Evolutionary conservation across 306 rosid species (phyloP).

Genomic region (Purshia tridentata): DNA sequence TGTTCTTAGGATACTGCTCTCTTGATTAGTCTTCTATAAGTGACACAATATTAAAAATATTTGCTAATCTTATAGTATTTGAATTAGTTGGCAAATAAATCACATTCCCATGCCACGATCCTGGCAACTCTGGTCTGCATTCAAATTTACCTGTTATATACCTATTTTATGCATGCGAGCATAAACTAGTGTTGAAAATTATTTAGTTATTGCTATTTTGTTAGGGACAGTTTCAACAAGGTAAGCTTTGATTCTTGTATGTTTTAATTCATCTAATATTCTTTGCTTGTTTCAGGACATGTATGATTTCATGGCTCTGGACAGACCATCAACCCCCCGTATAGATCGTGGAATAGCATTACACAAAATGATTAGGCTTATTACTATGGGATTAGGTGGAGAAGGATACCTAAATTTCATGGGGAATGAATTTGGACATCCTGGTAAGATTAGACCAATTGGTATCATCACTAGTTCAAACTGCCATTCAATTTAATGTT

Average conservation of each 20-base stretch:
- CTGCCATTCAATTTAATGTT: slow-evolving; percentile 1
- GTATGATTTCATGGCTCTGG: slow-evolving; percentile 94
- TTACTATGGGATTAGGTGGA: slow-evolving; percentile 94
- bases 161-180: not conserved
- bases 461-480: slow-evolving; percentile 17
- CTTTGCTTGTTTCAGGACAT: slow-evolving; percentile 70
- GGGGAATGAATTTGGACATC: slow-evolving; percentile 99
- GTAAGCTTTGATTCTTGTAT: slow-evolving; percentile 1
- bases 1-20: not conserved
- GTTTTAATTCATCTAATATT: slow-evolving; percentile 13
- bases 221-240: not conserved
- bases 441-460: slow-evolving; percentile 55
- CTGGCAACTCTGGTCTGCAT: not conserved
- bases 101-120: not conserved
- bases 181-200: not conserved
- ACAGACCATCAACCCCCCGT: slow-evolving; percentile 75
- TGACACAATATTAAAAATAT: too few species aligned
- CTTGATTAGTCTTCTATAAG: not conserved
- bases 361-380: slow-evolving; percentile 98
- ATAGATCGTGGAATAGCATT: slow-evolving; percentile 95
- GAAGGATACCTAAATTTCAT: slow-evolving; percentile 97
- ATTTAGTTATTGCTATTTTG: not conserved
- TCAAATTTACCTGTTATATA: not conserved
- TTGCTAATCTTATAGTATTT: too few species aligned
- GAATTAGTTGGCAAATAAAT: too few species aligned